Base-by-base conservation (phyloP, 2,329 filamentous ascomycete species). In the Aspergillus felis region DNA sequence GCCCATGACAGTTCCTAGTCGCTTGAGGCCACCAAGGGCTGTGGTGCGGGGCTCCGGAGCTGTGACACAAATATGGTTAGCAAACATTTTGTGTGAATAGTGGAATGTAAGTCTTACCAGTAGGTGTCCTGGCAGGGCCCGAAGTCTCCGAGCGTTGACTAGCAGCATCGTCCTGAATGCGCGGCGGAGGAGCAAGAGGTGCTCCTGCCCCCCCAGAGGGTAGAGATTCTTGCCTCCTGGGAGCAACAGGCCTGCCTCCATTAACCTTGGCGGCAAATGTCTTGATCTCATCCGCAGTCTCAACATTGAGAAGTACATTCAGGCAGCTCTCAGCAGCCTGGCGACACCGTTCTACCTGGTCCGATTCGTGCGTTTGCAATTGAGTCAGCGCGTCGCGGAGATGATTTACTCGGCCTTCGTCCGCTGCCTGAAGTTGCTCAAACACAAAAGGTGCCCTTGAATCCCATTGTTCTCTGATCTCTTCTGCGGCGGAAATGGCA, bases 391-490 rank as follows among this genome's bases (percentile, higher is more conserved):
- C 84, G 74, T 97, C 93, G 60, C 93, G 89, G 58, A 99, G 81
- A 69, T 95, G 89, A 73, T 97, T 96, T 64, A 95, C 80, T 56
- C 94, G 86, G 66, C 85, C 87, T 78, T 99, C 94, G 70, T 99
- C 94, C 32, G 95, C 80, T 5, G 90, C 88, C 73, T 99, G 94
- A 27, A 99, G 84, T 59, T 88, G 89, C 76, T 99, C 94, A 70
- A 96, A 97, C 59, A 97, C 89, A 74, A 91, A 97, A 1, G 94
- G 94, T 14, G 94, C 91, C 73, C 96, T 92, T 0, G 91, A 92
- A 56, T 96, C 88, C 94, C 94, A 99, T 71, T 96, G 89, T 63
- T 88, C 84, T 48, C 82, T 85, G n/a, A 91, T 88, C 59, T 86
- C 86, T 62, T 96, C 90, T 47, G 95, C 84, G 62, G 87, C 87